These are phyloP conservation scores for Suillus spraguei DNA, from an alignment of 768 basidiomycete species.

Conservation along the genomic window DNA sequence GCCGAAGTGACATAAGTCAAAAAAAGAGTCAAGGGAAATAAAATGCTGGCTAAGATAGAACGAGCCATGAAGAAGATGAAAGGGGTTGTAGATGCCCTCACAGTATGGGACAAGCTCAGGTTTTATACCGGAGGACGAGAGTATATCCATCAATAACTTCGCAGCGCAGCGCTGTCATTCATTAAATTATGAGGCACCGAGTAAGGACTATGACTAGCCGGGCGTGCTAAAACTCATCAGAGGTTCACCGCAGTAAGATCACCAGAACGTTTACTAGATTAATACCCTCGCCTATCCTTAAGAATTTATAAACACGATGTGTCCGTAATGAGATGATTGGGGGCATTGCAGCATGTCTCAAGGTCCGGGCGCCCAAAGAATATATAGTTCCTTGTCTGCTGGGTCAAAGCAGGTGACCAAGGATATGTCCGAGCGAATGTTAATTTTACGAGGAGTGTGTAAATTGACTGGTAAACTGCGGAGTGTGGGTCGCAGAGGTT, in stretches of 20 bases:
- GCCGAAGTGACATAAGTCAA: neutral
- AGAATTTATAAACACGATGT: neutral
- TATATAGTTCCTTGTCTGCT: constrained; percentile 74
- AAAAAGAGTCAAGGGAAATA: constrained; percentile 7
- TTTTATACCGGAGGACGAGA: neutral
- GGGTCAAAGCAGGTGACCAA: constrained; percentile 76
- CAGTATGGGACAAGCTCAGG: neutral
- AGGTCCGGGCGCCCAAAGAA: constrained; percentile 64
- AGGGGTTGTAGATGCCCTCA: neutral
- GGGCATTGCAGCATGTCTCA: neutral
- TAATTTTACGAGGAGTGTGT: constrained; percentile 38
- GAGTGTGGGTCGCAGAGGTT: constrained; percentile 14
- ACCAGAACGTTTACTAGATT: neutral
- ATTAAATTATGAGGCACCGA: neutral
- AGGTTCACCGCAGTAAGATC: neutral
- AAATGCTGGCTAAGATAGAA: neutral
- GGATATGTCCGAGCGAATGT: constrained; percentile 65
- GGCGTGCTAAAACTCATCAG: neutral
- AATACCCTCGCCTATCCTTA: neutral
- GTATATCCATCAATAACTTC: no score
- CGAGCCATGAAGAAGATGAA: neutral
- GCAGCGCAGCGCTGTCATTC: neutral
- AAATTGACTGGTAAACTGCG: constrained; percentile 24
- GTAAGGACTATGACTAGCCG: neutral
- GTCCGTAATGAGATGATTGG: neutral